phyloP scores from a whole-genome alignment of 129 eudicot species.

The Escallonia herrerae region DNA sequence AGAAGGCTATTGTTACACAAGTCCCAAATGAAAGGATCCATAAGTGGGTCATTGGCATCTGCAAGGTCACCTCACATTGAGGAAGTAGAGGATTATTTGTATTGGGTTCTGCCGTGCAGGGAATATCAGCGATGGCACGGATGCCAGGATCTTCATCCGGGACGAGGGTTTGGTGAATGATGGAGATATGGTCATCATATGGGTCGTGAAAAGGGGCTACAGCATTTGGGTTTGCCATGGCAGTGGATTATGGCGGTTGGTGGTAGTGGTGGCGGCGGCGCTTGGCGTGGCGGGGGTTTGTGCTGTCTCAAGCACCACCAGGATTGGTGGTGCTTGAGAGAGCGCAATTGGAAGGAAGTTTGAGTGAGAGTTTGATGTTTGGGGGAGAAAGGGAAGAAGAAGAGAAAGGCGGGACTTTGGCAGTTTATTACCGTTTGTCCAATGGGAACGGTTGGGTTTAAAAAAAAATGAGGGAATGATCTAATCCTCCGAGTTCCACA shows the following conservation, averaged over 20 bases:
- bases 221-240: constrained; percentile 19
- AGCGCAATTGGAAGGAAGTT: neutral
- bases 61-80: neutral
- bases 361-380: neutral
- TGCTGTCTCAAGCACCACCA: constrained; percentile 1
- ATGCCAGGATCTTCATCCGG: constrained; percentile 5
- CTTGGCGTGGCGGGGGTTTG: constrained; percentile 12
- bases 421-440: neutral
- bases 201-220: constrained; percentile 17
- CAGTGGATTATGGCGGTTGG: neutral
- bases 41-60: constrained; percentile 2
- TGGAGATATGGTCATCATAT: neutral
- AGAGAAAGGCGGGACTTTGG: constrained; percentile 4
- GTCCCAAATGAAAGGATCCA: constrained; percentile 5
- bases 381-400: neutral
- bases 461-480: too few species aligned
- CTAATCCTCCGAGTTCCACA: too few species aligned
- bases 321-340: neutral
- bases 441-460: neutral
- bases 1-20: neutral
- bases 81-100: neutral
- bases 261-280: constrained; percentile 31
- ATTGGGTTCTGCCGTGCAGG: neutral
- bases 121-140: neutral
- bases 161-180: constrained; percentile 16